Evolutionary conservation across 2,329 filamentous ascomycete genomes (phyloP), one percentile per base, ranked within the genome.

Genomic region (Fonsecaea erecta): DNA sequence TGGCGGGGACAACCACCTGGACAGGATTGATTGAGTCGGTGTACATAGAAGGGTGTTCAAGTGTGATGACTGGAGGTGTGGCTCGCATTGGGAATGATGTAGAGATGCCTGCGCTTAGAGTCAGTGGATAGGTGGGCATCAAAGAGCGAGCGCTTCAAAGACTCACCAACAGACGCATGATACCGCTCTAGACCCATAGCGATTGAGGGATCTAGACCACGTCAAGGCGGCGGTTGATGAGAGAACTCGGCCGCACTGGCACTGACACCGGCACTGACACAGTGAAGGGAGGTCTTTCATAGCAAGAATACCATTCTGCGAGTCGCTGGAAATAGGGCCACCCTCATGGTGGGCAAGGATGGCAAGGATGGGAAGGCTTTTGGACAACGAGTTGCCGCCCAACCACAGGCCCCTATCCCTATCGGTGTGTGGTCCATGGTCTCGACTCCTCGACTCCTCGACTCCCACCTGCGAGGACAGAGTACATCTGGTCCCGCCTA

Each of bases 401-500:
- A 48, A 48, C 12, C n/a, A 8, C 8, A n/a, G n/a, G n/a, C n/a
- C n/a, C n/a, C n/a, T n/a, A n/a, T n/a, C n/a, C 18, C 21, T 48
- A 3, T 24, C 11, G 8, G 43, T 11, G 18, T 11, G 43, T 18
- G 18, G 5, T 34, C 32, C 32, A 34, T 34, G 32, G 32, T 34
- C 32, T 12, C 37, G 37, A 40, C 37, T 48, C 21, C 11, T 8
- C n/a, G n/a, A 37, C 35, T 37, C 35, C 12, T 14, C 35, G 35
- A 37, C 35, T 46, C 18, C 11, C n/a, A 46, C 37, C 18, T 46
- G 54, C 54, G n/a, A n/a, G n/a, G n/a, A n/a, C n/a, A n/a, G 55
- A 58, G 55, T 58, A 58, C 43, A 46, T 58, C 55, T 58, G 55
- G 24, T 58, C 55, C 55, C 55, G 34, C 26, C 37, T 28, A 56